Percentiles rank a stretch among this genome's conserved stretches.
Evolutionary conservation across 768 basidiomycete genomes (phyloP).

Genomic region (Boletus edulis): DNA sequence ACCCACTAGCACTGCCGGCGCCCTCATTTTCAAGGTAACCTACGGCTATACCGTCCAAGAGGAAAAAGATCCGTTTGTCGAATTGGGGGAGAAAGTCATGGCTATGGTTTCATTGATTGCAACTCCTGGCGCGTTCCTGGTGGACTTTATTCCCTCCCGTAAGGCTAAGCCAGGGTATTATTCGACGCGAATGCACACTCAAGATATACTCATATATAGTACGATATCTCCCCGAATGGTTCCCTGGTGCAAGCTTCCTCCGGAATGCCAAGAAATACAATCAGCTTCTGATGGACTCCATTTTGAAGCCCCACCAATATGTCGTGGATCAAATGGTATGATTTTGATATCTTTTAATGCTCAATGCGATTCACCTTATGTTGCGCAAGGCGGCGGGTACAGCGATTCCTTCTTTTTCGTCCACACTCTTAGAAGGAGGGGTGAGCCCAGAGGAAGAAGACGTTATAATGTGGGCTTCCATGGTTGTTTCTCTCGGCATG

Average conservation of each 20-base stretch:
- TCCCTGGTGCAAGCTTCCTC: slow-evolving; percentile 36
- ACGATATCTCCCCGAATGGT: slow-evolving; percentile 33
- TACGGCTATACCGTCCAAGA: slow-evolving; percentile 41
- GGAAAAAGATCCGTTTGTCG: slow-evolving; percentile 36
- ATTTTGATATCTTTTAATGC: not conserved
- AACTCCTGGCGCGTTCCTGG: slow-evolving; percentile 16
- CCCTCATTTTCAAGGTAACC: slow-evolving; percentile 36
- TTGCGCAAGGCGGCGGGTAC: slow-evolving; percentile 13
- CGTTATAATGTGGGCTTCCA: slow-evolving; percentile 18
- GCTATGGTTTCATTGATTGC: slow-evolving; percentile 6
- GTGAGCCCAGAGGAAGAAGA: slow-evolving; percentile 18
- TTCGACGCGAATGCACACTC: not conserved
- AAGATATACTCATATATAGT: slow-evolving; percentile 12
- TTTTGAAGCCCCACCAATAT: slow-evolving; percentile 43
- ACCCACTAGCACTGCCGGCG: slow-evolving; percentile 5
- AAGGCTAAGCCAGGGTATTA: not conserved
- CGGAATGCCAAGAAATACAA: slow-evolving; percentile 27
- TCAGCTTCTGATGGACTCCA: slow-evolving; percentile 33
- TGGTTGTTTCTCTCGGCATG: slow-evolving; percentile 9
- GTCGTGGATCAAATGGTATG: slow-evolving; percentile 47
- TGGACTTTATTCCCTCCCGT: slow-evolving; percentile 24
- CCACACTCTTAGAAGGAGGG: slow-evolving; percentile 9
- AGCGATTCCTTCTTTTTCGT: slow-evolving; percentile 20
- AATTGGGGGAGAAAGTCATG: slow-evolving; percentile 25
- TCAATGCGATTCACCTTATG: not conserved